Percentiles rank a stretch among this genome's conserved stretches.
Conservation (phyloP, 2,329 filamentous ascomycete species). For the Colletotrichum lindemuthianum region DNA sequence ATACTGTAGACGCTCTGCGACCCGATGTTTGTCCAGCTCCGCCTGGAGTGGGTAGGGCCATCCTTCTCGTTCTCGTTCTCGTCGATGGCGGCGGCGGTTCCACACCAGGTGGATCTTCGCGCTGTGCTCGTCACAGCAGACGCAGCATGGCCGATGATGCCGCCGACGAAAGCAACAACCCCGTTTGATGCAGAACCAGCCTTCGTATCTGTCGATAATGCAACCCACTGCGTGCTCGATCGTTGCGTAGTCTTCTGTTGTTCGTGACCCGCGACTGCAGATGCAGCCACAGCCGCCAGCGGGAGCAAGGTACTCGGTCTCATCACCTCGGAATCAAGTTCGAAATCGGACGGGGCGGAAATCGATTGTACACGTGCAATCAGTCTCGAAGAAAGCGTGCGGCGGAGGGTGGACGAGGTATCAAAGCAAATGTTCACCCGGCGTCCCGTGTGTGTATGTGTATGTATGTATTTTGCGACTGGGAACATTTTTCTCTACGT, state of each 20-base stretch:
- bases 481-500: not conserved
- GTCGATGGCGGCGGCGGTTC: not conserved
- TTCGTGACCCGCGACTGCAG: not conserved
- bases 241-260: not conserved
- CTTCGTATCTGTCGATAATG: not conserved
- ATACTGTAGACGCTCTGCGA: no score
- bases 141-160: not conserved
- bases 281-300: not conserved
- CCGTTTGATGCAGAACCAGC: not conserved
- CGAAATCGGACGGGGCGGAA: not conserved
- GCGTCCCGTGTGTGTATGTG: not conserved
- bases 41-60: no score
- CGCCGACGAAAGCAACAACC: not conserved
- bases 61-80: no score
- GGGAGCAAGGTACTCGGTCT: slow-evolving; percentile 3
- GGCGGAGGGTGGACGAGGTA: slow-evolving; percentile 7
- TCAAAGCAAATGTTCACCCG: slow-evolving; percentile 1
- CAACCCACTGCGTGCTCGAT: not conserved
- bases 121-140: not conserved
- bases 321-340: slow-evolving; percentile 4
- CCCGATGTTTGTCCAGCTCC: no score
- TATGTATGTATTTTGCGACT: not conserved
- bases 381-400: not conserved
- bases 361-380: slow-evolving; percentile 1
- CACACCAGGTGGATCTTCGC: not conserved